A percentile compares a stretch with the other conserved stretches of the same genome.
Evolutionary conservation across 805 yeast species (phyloP).

Genomic region (Priceomyces fermenticarens): DNA sequence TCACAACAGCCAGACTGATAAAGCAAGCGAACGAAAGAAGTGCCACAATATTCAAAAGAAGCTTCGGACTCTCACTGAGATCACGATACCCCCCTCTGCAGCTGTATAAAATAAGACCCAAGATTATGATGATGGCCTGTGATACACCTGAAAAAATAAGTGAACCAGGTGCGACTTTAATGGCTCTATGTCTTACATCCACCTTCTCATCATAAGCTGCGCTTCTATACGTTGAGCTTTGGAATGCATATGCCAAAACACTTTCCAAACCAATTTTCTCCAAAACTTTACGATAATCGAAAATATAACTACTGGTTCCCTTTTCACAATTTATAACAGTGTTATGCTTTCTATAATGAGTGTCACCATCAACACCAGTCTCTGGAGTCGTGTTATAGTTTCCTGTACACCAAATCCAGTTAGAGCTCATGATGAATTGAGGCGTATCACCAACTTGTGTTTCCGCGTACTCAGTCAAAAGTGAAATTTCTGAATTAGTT

Average conservation of each 20-base stretch:
- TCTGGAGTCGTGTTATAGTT: conserved; percentile 25
- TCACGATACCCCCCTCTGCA: conserved; percentile 31
- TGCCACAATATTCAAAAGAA: conserved; percentile 36
- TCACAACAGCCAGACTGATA: conserved; percentile 26
- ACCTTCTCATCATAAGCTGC: conserved; percentile 7
- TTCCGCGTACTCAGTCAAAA: conserved; percentile 45
- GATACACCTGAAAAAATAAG: conserved; percentile 24
- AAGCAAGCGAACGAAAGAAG: conserved; percentile 33
- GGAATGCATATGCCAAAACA: conserved; percentile 49
- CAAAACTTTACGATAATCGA: conserved; percentile 46
- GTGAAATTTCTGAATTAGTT: conserved; percentile 48
- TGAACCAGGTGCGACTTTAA: conserved; percentile 23
- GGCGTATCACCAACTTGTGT: conserved; percentile 47
- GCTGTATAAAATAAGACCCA: conserved; percentile 35
- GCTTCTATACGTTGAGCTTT: conserved; percentile 11
- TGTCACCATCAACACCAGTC: conserved; percentile 11
- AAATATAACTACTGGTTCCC: conserved; percentile 20
- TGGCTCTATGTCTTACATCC: conserved; percentile 13
- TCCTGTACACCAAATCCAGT: conserved; percentile 48
- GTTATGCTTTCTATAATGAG: conserved; percentile 11
- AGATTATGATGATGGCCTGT: conserved; percentile 25
- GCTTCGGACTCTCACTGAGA: conserved; percentile 26
- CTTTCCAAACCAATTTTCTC: conserved; percentile 37
- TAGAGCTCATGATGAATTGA: conserved; percentile 40
- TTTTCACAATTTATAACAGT: conserved; percentile 22